These are phyloP conservation scores for Mortierella claussenii DNA, from an alignment of 192 early-diverging fungal species.

Conservation along the genomic window DNA sequence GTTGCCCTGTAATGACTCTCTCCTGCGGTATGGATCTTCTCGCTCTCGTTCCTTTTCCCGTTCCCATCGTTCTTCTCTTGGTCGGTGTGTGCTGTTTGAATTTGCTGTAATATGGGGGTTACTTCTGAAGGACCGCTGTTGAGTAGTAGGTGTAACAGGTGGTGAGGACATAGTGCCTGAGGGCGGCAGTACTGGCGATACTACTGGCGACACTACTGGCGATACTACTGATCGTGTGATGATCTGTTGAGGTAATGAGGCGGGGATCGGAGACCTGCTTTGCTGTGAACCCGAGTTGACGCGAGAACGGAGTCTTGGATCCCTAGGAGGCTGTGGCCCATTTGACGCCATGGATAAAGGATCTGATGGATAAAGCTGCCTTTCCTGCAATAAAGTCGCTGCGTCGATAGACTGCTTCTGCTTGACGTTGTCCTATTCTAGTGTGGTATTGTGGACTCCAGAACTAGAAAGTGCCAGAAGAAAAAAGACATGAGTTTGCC, in stretches of 20 bases:
- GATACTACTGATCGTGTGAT: too few species aligned
- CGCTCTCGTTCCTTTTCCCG: neutral
- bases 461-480: too few species aligned
- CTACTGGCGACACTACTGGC: too few species aligned
- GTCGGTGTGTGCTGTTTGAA: neutral
- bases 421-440: too few species aligned
- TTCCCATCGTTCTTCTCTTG: neutral
- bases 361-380: neutral
- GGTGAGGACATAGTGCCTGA: too few species aligned
- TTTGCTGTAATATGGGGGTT: neutral
- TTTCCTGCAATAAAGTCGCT: neutral
- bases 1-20: neutral
- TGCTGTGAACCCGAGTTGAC: neutral
- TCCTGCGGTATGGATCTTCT: neutral
- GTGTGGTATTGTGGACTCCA: too few species aligned
- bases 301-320: constrained; percentile 5
- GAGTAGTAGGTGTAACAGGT: too few species aligned
- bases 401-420: too few species aligned
- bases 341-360: neutral
- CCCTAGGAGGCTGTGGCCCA: neutral
- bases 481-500: neutral
- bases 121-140: too few species aligned
- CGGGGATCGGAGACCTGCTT: too few species aligned
- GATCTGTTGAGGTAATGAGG: too few species aligned
- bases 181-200: neutral